Evolutionary conservation across 2,329 filamentous ascomycete genomes (phyloP).

Genomic region (Fusarium praegraminearum): DNA sequence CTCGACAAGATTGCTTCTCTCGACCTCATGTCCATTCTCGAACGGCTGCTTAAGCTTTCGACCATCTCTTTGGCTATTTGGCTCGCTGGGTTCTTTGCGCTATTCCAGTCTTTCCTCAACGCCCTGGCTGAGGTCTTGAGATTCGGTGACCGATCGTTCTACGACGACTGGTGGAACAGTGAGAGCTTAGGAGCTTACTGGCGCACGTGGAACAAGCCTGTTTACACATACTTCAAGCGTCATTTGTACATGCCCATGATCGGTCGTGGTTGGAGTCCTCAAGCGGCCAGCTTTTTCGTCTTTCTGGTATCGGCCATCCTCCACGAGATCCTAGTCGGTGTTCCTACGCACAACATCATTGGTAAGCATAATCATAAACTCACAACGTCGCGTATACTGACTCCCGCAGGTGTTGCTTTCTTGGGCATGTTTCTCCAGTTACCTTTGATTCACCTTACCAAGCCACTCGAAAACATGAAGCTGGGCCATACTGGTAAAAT

Average conservation of each 20-base stretch:
- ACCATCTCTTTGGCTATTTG: slow-evolving; percentile 97
- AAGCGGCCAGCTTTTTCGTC: slow-evolving; percentile 79
- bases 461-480: slow-evolving; percentile 81
- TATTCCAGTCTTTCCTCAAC: slow-evolving; percentile 95
- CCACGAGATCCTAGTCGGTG: slow-evolving; percentile 91
- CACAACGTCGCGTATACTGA: slow-evolving; percentile 9
- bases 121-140: slow-evolving; percentile 88
- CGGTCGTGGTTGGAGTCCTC: slow-evolving; percentile 81
- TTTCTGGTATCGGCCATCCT: slow-evolving; percentile 90
- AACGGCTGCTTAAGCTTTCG: slow-evolving; percentile 92
- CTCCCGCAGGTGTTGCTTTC: slow-evolving; percentile 81
- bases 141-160: slow-evolving; percentile 95
- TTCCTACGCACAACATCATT: slow-evolving; percentile 94
- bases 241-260: slow-evolving; percentile 92
- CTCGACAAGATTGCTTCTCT: slow-evolving; percentile 86
- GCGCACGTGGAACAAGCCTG: slow-evolving; percentile 97
- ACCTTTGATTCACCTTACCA: slow-evolving; percentile 85
- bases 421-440: slow-evolving; percentile 94
- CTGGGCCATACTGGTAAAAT: slow-evolving; percentile 77
- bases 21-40: slow-evolving; percentile 83
- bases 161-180: slow-evolving; percentile 98
- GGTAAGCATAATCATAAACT: slow-evolving; percentile 62
- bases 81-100: slow-evolving; percentile 96
- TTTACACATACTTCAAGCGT: slow-evolving; percentile 95
- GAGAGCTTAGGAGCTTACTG: slow-evolving; percentile 88